Evolutionary conservation across 2,329 filamentous ascomycete species (phyloP).

Genomic region (Fusarium caatingaense): DNA sequence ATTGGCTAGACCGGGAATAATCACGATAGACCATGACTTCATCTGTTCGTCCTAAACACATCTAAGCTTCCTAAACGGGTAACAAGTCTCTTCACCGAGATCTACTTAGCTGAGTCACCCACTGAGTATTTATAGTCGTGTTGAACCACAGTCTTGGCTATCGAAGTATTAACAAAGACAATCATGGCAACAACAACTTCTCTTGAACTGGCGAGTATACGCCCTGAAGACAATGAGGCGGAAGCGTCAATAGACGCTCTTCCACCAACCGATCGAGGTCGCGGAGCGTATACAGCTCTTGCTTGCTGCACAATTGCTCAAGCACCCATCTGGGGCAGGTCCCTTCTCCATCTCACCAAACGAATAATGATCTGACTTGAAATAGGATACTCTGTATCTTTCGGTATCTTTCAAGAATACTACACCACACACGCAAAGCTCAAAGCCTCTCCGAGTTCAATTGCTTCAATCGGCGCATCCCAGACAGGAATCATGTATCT

Average conservation of each 20-base stretch:
- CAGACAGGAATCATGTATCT: conserved; percentile 64
- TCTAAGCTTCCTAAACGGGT: conserved; percentile 16
- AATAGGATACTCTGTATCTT: conserved; percentile 56
- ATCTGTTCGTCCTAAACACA: conserved; percentile 16
- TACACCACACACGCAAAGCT: conserved; percentile 69
- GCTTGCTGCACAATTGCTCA: conserved; percentile 49
- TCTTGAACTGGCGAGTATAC: conserved; percentile 29
- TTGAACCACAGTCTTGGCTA: not conserved
- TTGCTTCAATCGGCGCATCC: conserved; percentile 43
- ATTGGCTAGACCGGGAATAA: conserved; percentile 31
- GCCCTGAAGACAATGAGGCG: not conserved
- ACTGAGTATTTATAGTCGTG: not conserved
- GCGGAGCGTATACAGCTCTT: conserved; percentile 46
- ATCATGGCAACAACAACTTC: conserved; percentile 24
- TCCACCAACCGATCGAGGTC: conserved; percentile 48
- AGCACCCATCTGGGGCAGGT: conserved; percentile 50
- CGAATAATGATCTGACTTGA: not conserved
- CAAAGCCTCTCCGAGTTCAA: conserved; percentile 54
- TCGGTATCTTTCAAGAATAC: conserved; percentile 76
- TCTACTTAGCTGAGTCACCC: conserved; percentile 9
- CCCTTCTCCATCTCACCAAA: too few relatives aligned
- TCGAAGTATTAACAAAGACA: not conserved
- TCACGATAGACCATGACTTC: conserved; percentile 23
- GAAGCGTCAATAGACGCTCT: conserved; percentile 30
- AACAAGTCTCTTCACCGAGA: conserved; percentile 30